Evolutionary conservation across 805 yeast species (phyloP).

Genomic region (Nakazawaea ernobii): DNA sequence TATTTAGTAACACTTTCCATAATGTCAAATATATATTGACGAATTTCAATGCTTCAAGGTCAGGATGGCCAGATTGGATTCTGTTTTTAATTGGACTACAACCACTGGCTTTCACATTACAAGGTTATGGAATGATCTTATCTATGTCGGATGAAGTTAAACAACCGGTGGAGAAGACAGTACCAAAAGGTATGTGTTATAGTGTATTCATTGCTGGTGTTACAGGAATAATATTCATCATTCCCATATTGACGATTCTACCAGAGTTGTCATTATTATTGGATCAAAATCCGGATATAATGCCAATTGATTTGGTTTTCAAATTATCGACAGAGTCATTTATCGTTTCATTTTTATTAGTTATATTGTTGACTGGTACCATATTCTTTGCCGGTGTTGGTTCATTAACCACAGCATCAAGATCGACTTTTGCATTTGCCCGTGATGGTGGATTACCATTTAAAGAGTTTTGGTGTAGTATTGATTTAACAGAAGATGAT

Average conservation of each 20-base stretch:
- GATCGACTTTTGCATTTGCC: conserved; percentile 78
- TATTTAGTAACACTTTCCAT: conserved; percentile 55
- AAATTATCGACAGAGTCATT: conserved; percentile 64
- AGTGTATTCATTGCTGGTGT: conserved; percentile 59
- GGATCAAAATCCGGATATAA: conserved; percentile 57
- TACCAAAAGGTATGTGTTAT: conserved; percentile 66
- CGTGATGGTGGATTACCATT: conserved; percentile 78
- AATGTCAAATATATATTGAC: conserved; percentile 55
- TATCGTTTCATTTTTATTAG: conserved; percentile 63
- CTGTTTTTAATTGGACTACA: conserved; percentile 77
- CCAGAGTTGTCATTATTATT: conserved; percentile 57
- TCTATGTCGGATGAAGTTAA: conserved; percentile 81
- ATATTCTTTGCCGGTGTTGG: conserved; percentile 75
- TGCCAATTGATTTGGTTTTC: conserved; percentile 77
- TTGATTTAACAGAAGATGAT: conserved; percentile 46
- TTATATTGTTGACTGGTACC: conserved; percentile 61
- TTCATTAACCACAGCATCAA: conserved; percentile 72
- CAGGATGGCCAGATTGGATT: conserved; percentile 69
- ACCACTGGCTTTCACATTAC: conserved; percentile 72
- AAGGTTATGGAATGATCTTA: conserved; percentile 79
- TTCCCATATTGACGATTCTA: conserved; percentile 66
- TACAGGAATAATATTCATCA: conserved; percentile 67
- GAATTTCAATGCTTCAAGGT: conserved; percentile 61
- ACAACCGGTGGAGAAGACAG: conserved; percentile 57
- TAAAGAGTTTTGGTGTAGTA: conserved; percentile 57